Conservation (phyloP, 306 rosid species). For the Alnus rubra region DNA sequence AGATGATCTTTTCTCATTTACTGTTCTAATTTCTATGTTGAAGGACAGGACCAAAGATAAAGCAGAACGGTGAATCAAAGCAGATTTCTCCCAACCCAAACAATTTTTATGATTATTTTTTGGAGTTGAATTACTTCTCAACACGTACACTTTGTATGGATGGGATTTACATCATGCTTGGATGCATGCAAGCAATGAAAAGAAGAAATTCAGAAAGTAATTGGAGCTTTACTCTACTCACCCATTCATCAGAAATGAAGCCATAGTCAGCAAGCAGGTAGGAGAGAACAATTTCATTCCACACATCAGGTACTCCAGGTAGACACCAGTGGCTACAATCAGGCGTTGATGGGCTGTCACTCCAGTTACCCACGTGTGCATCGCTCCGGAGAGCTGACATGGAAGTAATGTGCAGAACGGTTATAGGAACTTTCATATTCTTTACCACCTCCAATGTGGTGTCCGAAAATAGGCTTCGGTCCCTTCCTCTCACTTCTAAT, state of each 20-base stretch:
- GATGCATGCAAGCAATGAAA: background rate
- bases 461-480: conserved; percentile 58
- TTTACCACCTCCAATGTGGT: conserved; percentile 50
- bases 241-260: conserved; percentile 34
- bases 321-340: conserved; percentile 96
- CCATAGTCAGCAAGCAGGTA: conserved; percentile 44
- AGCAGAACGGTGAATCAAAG: background rate
- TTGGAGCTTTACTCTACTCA: conserved; percentile 38
- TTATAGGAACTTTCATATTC: conserved; percentile 49
- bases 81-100: conserved; percentile 1
- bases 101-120: background rate
- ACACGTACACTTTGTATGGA: background rate
- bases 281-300: conserved; percentile 76
- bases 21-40: background rate
- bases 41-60: background rate
- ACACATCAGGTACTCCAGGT: conserved; percentile 84
- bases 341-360: conserved; percentile 52
- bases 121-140: background rate
- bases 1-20: background rate
- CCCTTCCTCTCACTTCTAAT: conserved; percentile 49
- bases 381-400: conserved; percentile 81
- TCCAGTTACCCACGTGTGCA: conserved; percentile 83
- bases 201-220: conserved; percentile 12
- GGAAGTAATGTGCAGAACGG: conserved; percentile 61
- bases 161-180: conserved; percentile 3